These are phyloP conservation scores for Gracilaria domingensis DNA, from an alignment of 23 red algal genomes.

Conservation along the genomic window DNA sequence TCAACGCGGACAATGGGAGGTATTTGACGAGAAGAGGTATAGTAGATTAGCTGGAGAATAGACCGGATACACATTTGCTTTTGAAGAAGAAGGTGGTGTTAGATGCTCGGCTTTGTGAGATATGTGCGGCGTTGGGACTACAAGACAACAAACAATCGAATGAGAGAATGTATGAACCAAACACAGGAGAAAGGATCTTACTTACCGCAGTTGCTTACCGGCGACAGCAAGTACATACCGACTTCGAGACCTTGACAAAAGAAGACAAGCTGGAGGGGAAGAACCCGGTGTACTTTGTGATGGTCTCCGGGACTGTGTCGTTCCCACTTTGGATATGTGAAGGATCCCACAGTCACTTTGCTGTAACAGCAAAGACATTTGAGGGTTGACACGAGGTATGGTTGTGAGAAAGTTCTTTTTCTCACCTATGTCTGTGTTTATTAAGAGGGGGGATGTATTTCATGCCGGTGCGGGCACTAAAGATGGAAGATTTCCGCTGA, in stretches of 20 bases:
- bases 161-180: background rate
- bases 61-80: background rate
- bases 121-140: background rate
- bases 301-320: background rate
- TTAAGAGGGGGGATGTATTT: conserved; percentile 5
- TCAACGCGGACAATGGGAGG: background rate
- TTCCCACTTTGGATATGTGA: conserved; percentile 26
- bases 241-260: conserved; percentile 1
- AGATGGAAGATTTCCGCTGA: background rate
- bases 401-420: background rate
- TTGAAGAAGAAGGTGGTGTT: background rate
- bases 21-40: background rate
- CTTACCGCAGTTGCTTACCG: background rate
- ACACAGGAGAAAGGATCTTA: conserved; percentile 1
- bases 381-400: background rate
- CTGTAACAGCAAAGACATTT: background rate
- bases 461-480: conserved; percentile 7
- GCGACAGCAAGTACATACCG: conserved; percentile 23
- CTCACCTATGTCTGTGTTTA: conserved; percentile 9
- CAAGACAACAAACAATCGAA: background rate
- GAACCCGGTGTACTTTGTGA: conserved; percentile 42
- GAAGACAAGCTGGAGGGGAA: background rate
- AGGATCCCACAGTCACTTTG: conserved; percentile 4
- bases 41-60: background rate
- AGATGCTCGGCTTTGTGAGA: background rate